Conservation (phyloP, 108 stramenopile species). For the Tribonema minus region DNA sequence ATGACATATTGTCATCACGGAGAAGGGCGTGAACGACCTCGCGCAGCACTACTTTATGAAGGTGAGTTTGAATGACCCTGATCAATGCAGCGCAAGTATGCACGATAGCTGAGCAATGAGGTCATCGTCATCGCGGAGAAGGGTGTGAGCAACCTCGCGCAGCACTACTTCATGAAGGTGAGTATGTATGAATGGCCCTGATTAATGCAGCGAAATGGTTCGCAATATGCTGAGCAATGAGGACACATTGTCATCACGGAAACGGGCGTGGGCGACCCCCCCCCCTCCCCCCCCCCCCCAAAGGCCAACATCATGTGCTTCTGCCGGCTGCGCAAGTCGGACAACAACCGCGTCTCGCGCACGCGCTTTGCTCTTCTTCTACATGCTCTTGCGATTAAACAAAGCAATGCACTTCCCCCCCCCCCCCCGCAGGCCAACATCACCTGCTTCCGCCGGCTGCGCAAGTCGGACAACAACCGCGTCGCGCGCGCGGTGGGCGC, state of each 20-base stretch:
- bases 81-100: too few relatives aligned
- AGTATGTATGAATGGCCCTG: too few relatives aligned
- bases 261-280: conserved; percentile 98
- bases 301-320: too few relatives aligned
- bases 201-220: too few relatives aligned
- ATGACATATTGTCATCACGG: conserved; percentile 98
- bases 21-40: conserved; percentile 98
- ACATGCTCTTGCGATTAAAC: too few relatives aligned
- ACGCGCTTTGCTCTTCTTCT: not conserved
- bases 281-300: too few relatives aligned
- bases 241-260: conserved; percentile 99
- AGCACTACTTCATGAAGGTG: conserved; percentile 99
- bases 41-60: conserved; percentile 99
- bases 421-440: too few relatives aligned
- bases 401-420: too few relatives aligned
- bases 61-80: too few relatives aligned
- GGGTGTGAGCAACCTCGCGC: conserved; percentile 97
- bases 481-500: conserved; percentile 95
- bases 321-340: too few relatives aligned
- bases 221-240: too few relatives aligned
- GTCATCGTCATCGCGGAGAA: conserved; percentile 99
- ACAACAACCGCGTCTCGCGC: not conserved
- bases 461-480: conserved; percentile 99
- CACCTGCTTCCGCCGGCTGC: conserved; percentile 90
- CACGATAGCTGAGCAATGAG: too few relatives aligned